Evolutionary conservation across 345 rosid species (phyloP).

Genomic region (Citrus trifoliata): DNA sequence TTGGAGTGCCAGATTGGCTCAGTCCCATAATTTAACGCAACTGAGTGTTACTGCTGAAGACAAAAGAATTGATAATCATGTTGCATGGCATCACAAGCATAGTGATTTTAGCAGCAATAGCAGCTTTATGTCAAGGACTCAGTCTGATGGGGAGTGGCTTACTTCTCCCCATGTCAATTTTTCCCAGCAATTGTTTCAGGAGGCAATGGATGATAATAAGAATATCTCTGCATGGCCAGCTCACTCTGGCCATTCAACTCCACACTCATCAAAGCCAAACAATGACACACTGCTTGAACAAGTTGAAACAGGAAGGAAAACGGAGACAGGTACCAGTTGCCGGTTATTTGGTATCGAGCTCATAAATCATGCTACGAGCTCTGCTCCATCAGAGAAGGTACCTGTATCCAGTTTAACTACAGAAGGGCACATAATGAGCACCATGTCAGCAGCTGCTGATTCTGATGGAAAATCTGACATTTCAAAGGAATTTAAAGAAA

Average conservation of each 20-base stretch:
- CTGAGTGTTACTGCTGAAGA: too few relatives aligned
- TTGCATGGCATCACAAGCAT: constrained; percentile 46
- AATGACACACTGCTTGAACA: constrained; percentile 34
- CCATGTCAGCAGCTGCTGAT: constrained; percentile 24
- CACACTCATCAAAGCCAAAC: constrained; percentile 32
- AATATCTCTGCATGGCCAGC: constrained; percentile 44
- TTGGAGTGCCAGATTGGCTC: too few relatives aligned
- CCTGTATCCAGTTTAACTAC: constrained; percentile 27
- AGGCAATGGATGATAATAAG: constrained; percentile 48
- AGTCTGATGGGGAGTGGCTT: constrained; percentile 47
- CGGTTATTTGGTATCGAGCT: constrained; percentile 78
- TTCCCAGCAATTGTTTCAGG: constrained; percentile 45
- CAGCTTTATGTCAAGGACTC: constrained; percentile 36
- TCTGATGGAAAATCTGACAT: constrained; percentile 53
- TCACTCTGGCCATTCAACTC: constrained; percentile 35
- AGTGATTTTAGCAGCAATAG: constrained; percentile 32
- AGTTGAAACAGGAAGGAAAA: constrained; percentile 43
- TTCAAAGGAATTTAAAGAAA: constrained; percentile 50
- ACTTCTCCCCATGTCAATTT: constrained; percentile 41
- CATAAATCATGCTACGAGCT: constrained; percentile 35
- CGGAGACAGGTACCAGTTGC: constrained; percentile 39
- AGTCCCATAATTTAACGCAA: too few relatives aligned
- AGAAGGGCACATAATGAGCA: constrained; percentile 30
- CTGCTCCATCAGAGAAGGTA: constrained; percentile 34
- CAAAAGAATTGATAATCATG: constrained; percentile 38